These are phyloP conservation scores for Leishmania aethiopica DNA, from an alignment of 208 protist genomes.

Conservation along the genomic window DNA sequence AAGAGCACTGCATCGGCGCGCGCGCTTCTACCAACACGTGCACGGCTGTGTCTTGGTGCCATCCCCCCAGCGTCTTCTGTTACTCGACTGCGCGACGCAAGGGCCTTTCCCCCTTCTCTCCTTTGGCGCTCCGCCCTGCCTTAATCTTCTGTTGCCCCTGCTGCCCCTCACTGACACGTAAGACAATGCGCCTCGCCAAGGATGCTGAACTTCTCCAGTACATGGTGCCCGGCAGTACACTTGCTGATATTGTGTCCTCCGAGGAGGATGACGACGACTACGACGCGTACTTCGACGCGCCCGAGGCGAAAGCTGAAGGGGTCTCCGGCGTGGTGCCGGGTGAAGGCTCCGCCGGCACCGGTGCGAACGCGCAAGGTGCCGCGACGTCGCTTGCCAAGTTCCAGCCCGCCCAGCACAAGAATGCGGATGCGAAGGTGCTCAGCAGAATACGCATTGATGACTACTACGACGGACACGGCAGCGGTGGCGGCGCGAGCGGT, in stretches of 20 bases:
- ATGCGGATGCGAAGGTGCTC: conserved; percentile 63
- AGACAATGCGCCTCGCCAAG: conserved; percentile 13
- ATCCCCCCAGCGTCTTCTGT: not conserved
- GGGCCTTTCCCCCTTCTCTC: not conserved
- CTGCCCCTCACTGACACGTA: not conserved
- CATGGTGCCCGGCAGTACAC: conserved; percentile 82
- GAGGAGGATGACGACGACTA: conserved; percentile 60
- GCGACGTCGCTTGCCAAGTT: conserved; percentile 81
- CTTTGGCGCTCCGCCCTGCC: not conserved
- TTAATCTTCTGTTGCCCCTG: not conserved
- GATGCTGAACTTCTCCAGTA: conserved; percentile 67
- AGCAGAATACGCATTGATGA: conserved; percentile 73
- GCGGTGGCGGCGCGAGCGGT: conserved; percentile 47
- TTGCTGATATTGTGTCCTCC: conserved; percentile 64
- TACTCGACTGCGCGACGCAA: not conserved
- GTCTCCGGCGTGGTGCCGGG: conserved; percentile 20
- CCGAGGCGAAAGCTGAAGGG: conserved; percentile 30
- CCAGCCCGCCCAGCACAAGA: conserved; percentile 86
- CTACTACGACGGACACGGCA: conserved; percentile 39
- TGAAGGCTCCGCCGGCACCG: conserved; percentile 22
- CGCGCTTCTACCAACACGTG: not conserved
- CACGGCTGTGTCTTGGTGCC: not conserved
- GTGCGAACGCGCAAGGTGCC: conserved; percentile 67
- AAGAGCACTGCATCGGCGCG: not conserved
- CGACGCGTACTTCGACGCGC: conserved; percentile 49